Evolutionary conservation across 441 rosid genomes (phyloP).

Genomic region (Adansonia madagascariensis): DNA sequence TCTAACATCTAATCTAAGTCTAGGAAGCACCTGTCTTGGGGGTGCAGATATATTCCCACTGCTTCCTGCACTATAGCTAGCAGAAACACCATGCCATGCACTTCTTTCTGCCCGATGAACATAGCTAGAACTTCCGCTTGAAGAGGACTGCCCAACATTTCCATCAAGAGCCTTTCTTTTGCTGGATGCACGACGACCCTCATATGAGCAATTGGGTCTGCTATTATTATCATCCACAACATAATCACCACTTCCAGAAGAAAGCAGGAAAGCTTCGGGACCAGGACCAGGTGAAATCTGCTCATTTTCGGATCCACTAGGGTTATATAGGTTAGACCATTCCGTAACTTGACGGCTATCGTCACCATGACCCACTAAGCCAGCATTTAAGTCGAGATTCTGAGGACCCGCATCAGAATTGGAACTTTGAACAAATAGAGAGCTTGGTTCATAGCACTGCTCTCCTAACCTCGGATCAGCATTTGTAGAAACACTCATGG

Average conservation of each 20-base stretch:
- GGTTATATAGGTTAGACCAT: conserved; percentile 42
- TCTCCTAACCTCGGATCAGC: conserved; percentile 50
- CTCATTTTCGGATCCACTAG: conserved; percentile 45
- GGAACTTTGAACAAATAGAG: conserved; percentile 43
- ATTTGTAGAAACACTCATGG: conserved; percentile 34
- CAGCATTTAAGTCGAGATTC: conserved; percentile 66
- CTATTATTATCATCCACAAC: conserved; percentile 43
- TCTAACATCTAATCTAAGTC: conserved; percentile 52
- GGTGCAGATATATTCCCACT: conserved; percentile 47
- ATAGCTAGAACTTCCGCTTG: conserved; percentile 53
- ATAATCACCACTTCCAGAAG: conserved; percentile 49
- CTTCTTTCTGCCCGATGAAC: conserved; percentile 58
- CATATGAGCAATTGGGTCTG: conserved; percentile 55
- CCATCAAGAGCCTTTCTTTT: conserved; percentile 85
- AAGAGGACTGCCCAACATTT: conserved; percentile 68
- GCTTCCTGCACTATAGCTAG: conserved; percentile 40
- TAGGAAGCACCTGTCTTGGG: conserved; percentile 50
- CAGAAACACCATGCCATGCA: conserved; percentile 49
- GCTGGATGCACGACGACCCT: conserved; percentile 61
- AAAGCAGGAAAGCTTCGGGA: conserved; percentile 38
- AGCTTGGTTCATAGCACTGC: conserved; percentile 41
- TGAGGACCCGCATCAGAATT: conserved; percentile 39
- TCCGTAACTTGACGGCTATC: conserved; percentile 46
- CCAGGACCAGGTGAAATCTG: conserved; percentile 35
- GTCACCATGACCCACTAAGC: conserved; percentile 48